phyloP scores from a whole-genome alignment of 805 yeast species.

The Candida berthetii region DNA sequence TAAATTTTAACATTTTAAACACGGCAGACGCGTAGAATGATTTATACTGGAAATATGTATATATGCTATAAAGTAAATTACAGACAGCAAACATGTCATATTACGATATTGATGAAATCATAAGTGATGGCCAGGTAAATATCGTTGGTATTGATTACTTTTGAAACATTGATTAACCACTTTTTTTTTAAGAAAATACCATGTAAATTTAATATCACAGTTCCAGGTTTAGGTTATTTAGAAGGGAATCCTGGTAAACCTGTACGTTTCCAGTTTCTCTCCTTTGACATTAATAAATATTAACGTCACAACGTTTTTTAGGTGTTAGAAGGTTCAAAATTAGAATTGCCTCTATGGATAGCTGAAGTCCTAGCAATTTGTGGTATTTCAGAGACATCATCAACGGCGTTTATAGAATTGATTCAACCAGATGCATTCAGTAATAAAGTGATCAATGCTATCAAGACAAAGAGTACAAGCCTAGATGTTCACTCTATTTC shows the following conservation, averaged over 20 bases:
- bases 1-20: too few relatives aligned
- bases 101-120: conserved; percentile 72
- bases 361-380: conserved; percentile 68
- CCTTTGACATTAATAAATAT: not conserved
- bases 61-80: too few relatives aligned
- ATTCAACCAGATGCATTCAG: conserved; percentile 67
- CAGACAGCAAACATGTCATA: conserved; percentile 33
- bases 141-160: too few relatives aligned
- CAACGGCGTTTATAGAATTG: conserved; percentile 54
- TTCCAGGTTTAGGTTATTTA: conserved; percentile 85
- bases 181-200: conserved; percentile 48
- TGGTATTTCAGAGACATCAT: conserved; percentile 22
- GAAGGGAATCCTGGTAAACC: conserved; percentile 69
- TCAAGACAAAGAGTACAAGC: conserved; percentile 61
- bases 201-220: conserved; percentile 66
- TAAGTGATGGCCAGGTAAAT: conserved; percentile 56
- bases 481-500: conserved; percentile 64
- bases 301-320: conserved; percentile 12
- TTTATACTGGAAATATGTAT: too few relatives aligned
- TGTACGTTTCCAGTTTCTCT: conserved; percentile 12
- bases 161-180: not conserved
- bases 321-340: conserved; percentile 49
- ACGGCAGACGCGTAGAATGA: too few relatives aligned
- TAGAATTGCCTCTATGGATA: conserved; percentile 86
- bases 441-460: conserved; percentile 67